phyloP scores from a whole-genome alignment of 2,329 filamentous ascomycete genomes.

The Verticillium albo-atrum region DNA sequence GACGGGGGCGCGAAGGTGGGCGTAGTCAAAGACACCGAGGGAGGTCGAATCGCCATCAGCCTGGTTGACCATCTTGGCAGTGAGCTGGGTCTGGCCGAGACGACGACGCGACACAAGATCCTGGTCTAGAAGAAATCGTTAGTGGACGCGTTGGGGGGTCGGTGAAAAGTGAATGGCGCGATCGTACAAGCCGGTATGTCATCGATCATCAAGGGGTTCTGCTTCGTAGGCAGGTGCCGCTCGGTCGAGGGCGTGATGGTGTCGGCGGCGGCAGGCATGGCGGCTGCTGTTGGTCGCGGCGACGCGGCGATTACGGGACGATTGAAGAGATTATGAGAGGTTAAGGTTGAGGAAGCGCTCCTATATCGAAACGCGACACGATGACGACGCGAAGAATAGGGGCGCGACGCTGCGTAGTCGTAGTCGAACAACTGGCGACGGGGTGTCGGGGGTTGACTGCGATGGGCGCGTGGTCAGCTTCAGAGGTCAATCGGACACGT shows the following conservation, averaged over 20 bases:
- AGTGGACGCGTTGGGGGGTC: constrained; percentile 3
- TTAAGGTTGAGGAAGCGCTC: background rate
- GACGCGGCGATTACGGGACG: background rate
- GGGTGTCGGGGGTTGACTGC: background rate
- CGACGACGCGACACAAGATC: constrained; percentile 80
- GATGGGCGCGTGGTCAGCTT: background rate
- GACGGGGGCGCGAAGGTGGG: constrained; percentile 86
- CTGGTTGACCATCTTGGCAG: constrained; percentile 73
- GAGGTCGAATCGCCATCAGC: constrained; percentile 69
- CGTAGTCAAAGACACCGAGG: constrained; percentile 88
- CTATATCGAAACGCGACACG: background rate
- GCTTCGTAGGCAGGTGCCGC: constrained; percentile 52
- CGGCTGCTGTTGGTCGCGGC: background rate
- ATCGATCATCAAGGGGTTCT: constrained; percentile 63
- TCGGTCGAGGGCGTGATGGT: constrained; percentile 30
- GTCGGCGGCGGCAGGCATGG: constrained; percentile 9
- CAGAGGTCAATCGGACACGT: background rate
- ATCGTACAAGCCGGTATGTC: constrained; percentile 58
- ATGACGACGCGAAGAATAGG: background rate
- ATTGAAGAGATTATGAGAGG: background rate
- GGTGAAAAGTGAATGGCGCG: background rate
- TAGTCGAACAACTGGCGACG: background rate
- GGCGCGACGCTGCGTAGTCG: background rate
- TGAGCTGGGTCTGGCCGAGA: constrained; percentile 87
- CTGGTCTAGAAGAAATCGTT: constrained; percentile 45